phyloP scores from a whole-genome alignment of 768 basidiomycete species.

The Phylloporus rhodoxanthus region DNA sequence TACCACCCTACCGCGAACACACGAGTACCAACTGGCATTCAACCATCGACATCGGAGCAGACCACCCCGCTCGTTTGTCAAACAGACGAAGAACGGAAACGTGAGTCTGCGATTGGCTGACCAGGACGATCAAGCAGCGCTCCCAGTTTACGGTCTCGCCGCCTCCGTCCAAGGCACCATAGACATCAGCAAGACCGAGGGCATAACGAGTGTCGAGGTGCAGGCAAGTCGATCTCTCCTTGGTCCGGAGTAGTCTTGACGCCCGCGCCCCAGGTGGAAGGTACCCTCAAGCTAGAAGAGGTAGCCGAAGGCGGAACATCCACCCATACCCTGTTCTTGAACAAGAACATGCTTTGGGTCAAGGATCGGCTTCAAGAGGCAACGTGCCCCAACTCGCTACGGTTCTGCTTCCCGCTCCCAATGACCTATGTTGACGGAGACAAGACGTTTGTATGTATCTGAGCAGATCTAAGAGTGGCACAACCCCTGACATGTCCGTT shows the following conservation, averaged over 20 bases:
- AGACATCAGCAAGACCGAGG: conserved; percentile 49
- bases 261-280: conserved; percentile 46
- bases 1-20: conserved; percentile 46
- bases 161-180: conserved; percentile 51
- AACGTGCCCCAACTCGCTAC: conserved; percentile 47
- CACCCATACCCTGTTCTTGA: conserved; percentile 46
- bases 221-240: conserved; percentile 37
- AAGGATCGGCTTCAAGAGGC: conserved; percentile 36
- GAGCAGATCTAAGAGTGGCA: conserved; percentile 1
- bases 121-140: conserved; percentile 43
- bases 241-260: neutral
- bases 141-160: conserved; percentile 56
- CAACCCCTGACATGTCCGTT: conserved; percentile 1
- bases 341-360: conserved; percentile 52
- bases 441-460: conserved; percentile 50
- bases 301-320: conserved; percentile 62
- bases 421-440: conserved; percentile 50
- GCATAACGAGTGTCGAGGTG: conserved; percentile 56
- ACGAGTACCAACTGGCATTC: conserved; percentile 50
- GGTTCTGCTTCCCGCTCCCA: conserved; percentile 55
- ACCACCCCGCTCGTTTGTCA: conserved; percentile 47
- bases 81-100: conserved; percentile 52
- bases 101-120: conserved; percentile 45
- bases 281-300: conserved; percentile 52
- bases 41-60: conserved; percentile 35